Base-by-base conservation (phyloP, 495 filamentous ascomycete species). In the Oleoguttula mirabilis region DNA sequence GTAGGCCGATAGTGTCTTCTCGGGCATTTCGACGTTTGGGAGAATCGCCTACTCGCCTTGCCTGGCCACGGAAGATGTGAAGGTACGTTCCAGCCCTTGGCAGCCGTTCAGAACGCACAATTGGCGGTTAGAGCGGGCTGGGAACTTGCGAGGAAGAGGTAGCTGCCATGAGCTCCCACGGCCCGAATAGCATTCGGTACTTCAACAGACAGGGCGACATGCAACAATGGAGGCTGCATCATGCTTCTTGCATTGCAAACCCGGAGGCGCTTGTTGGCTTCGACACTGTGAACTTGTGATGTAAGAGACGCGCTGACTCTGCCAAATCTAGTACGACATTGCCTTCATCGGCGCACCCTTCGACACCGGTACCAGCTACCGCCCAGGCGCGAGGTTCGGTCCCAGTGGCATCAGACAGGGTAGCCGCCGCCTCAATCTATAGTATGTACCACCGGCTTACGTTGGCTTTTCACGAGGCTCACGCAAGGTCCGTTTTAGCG, bases 371-470 rank as follows among this genome's bases (percentile, higher is more conserved):
- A 82, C 79, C 14, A 80, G 78, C 0, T 85, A 85, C 60, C 66
- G 85, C 46, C 84, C 85, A 4, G 85, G 85, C 36, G 84, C 84
- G 24, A 72, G 85, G 23, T 93, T 87, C 51, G 85, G 85, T 1
- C 85, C 85, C 10, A 76, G 70, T 36, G 82, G 80, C 20, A 90
- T 90, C 54, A 71, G 85, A 58, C 75, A 85, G 70, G 82, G 82
- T 63, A 80, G 72, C 66, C 73, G 75, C 54, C 71, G 75, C 47
- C 69, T 79, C 51, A 79, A 79, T 59, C 68, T 79, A 36, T 79
- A 79, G 75, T 79, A 72, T 40, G 71, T 70, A 21, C 8, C 25
- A 46, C 19, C 47, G 24, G 52, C 54, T 61, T 52, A 56, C 50
- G 27, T 25, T 32, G 32, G 33, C 7, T 40, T 34, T 17, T n/a